These are phyloP conservation scores for Poa annua DNA, from an alignment of 176 grass and related monocot species.

Conservation along the genomic window DNA sequence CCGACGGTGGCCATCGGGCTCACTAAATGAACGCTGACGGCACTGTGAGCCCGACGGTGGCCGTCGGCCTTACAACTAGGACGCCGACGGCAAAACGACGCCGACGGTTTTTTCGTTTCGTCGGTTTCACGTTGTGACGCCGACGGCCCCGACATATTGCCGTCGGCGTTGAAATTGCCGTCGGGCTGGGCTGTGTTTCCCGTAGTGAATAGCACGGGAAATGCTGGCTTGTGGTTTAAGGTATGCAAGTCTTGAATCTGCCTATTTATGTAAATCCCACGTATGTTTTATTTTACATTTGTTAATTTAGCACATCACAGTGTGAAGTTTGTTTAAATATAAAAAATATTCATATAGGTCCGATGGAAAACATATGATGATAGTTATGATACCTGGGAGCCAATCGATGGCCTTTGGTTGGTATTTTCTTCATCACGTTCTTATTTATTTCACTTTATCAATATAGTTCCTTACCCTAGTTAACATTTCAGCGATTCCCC, in stretches of 20 bases:
- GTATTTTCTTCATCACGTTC: background rate
- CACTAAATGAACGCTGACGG: too few species aligned
- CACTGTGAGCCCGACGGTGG: too few species aligned
- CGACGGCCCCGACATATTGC: too few species aligned
- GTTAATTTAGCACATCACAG: background rate
- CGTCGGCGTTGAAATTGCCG: too few species aligned
- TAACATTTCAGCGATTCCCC: slow-evolving; percentile 47
- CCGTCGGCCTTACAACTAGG: too few species aligned
- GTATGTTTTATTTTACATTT: background rate
- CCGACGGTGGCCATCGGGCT: too few species aligned
- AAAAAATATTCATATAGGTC: slow-evolving; percentile 39
- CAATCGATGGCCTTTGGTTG: slow-evolving; percentile 61
- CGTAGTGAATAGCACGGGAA: too few species aligned
- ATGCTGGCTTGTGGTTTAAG: slow-evolving; percentile 57
- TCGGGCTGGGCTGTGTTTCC: too few species aligned
- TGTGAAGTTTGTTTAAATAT: background rate
- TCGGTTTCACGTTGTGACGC: too few species aligned
- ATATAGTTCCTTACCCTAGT: background rate
- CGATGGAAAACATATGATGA: slow-evolving; percentile 65
- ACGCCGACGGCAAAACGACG: too few species aligned
- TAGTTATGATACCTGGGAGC: slow-evolving; percentile 72
- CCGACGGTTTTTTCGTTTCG: too few species aligned
- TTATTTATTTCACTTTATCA: background rate
- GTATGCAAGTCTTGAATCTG: slow-evolving; percentile 33
- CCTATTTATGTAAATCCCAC: too few species aligned